These are phyloP conservation scores for Neurospora cerealis DNA, from an alignment of 495 filamentous ascomycete genomes.

Conservation along the genomic window DNA sequence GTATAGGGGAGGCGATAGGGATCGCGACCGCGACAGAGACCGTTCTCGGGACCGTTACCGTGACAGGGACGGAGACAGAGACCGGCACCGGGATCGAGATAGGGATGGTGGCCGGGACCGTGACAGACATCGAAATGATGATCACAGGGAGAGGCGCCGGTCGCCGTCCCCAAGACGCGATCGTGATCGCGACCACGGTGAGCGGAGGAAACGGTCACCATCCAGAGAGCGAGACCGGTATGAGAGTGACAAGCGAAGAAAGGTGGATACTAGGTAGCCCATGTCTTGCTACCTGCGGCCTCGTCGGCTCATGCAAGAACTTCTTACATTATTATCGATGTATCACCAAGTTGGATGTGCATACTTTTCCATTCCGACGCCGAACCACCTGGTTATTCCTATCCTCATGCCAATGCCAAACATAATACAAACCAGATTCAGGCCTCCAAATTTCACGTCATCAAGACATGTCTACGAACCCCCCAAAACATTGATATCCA, in stretches of 20 bases:
- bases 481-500: not conserved
- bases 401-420: not conserved
- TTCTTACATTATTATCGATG: conserved; percentile 1
- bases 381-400: not conserved
- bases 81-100: conserved; percentile 13
- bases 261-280: conserved; percentile 37
- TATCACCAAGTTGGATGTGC: not conserved
- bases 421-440: not conserved
- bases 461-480: not conserved
- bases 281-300: not conserved
- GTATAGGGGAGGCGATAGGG: conserved; percentile 4
- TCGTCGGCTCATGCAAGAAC: not conserved
- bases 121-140: conserved; percentile 24
- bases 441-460: not conserved
- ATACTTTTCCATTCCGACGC: not conserved
- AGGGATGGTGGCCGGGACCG: conserved; percentile 12
- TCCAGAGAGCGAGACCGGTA: conserved; percentile 51
- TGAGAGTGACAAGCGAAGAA: conserved; percentile 56
- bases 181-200: conserved; percentile 28
- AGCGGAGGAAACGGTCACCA: conserved; percentile 52
- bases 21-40: conserved; percentile 19
- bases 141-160: conserved; percentile 18
- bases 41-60: conserved; percentile 16
- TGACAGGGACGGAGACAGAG: conserved; percentile 22
- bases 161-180: conserved; percentile 11